These are phyloP conservation scores for Endocalyx cinctus DNA, from an alignment of 2,329 filamentous ascomycete genomes.

Conservation along the genomic window DNA sequence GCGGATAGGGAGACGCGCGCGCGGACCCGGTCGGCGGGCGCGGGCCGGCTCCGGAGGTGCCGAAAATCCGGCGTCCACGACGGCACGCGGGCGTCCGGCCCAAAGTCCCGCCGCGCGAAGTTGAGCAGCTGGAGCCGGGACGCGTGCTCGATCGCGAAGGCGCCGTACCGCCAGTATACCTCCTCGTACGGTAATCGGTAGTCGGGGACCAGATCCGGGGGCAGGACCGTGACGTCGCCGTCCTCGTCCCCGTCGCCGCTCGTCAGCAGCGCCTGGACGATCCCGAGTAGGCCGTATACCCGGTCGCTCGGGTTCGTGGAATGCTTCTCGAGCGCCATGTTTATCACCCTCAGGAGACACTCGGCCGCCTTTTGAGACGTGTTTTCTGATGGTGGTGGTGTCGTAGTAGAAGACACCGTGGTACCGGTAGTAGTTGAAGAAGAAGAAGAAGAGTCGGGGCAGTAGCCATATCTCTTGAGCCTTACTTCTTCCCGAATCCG, in stretches of 20 bases:
- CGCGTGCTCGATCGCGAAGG: slow-evolving; percentile 6
- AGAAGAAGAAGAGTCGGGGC: too few relatives aligned
- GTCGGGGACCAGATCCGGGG: slow-evolving; percentile 10
- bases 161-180: slow-evolving; percentile 15
- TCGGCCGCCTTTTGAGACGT: too few relatives aligned
- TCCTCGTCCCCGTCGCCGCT: too few relatives aligned
- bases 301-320: slow-evolving; percentile 9
- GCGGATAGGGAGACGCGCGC: slow-evolving; percentile 5
- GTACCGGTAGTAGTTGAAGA: too few relatives aligned
- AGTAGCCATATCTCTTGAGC: too few relatives aligned
- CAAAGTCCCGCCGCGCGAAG: too few relatives aligned
- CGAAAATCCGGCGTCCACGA: slow-evolving; percentile 20
- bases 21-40: not conserved
- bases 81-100: slow-evolving; percentile 11
- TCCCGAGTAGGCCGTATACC: slow-evolving; percentile 10
- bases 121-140: slow-evolving; percentile 10
- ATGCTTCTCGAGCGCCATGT: not conserved
- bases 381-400: too few relatives aligned
- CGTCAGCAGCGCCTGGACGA: slow-evolving; percentile 3
- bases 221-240: too few relatives aligned
- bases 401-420: too few relatives aligned
- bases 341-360: too few relatives aligned
- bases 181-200: slow-evolving; percentile 10
- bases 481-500: not conserved
- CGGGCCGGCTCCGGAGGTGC: not conserved